Evolutionary conservation across 2,329 filamentous ascomycete genomes (phyloP).

Genomic region (Huntiella abstrusa): DNA sequence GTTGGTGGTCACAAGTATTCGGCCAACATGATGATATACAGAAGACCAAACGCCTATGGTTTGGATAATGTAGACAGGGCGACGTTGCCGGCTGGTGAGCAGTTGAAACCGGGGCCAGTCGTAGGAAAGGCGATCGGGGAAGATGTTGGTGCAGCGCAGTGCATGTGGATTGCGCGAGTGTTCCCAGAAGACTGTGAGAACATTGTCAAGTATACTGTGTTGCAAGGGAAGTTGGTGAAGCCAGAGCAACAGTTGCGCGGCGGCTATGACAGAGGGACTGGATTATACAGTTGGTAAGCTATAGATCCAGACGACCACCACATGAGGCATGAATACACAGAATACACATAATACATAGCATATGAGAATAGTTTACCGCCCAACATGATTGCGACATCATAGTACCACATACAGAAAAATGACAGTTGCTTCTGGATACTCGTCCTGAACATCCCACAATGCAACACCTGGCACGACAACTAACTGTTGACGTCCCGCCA

Average conservation of each 20-base stretch:
- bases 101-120: conserved; percentile 16
- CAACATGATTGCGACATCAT: too few relatives aligned
- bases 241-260: conserved; percentile 68
- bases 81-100: conserved; percentile 15
- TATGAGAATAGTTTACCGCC: too few relatives aligned
- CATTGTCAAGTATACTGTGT: conserved; percentile 68
- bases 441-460: too few relatives aligned
- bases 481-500: too few relatives aligned
- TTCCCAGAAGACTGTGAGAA: conserved; percentile 83
- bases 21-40: conserved; percentile 86
- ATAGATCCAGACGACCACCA: not conserved
- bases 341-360: not conserved
- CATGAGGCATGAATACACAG: not conserved
- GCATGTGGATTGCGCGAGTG: conserved; percentile 81
- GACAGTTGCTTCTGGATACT: too few relatives aligned
- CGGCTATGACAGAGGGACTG: conserved; percentile 70
- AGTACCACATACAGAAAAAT: too few relatives aligned
- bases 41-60: conserved; percentile 40
- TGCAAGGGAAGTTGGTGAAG: conserved; percentile 90
- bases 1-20: conserved; percentile 94
- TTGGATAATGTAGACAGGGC: conserved; percentile 21
- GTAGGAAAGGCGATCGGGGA: conserved; percentile 19
- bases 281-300: conserved; percentile 66
- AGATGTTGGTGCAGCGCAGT: conserved; percentile 53
- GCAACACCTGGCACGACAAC: too few relatives aligned